Conservation (phyloP, 208 protist species). For the Porcisia hertigi region DNA sequence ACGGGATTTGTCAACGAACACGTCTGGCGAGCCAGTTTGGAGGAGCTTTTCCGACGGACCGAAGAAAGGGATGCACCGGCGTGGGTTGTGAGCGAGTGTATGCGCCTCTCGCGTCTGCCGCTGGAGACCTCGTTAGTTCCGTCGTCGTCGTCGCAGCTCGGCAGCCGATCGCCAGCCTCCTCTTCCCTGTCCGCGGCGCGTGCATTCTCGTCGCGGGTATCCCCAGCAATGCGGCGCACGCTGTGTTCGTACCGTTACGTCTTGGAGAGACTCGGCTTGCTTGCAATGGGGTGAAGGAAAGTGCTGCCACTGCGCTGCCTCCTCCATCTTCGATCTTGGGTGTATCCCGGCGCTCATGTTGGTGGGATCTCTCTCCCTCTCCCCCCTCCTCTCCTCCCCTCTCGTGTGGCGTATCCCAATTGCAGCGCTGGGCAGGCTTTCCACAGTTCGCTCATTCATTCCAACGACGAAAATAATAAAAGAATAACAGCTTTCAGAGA, state of each 20-base stretch:
- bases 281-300: not conserved
- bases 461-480: not conserved
- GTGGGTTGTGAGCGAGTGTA: conserved; percentile 53
- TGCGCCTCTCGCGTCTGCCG: conserved; percentile 40
- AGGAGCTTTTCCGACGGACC: conserved; percentile 30
- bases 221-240: conserved; percentile 18
- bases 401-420: not conserved
- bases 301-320: not conserved
- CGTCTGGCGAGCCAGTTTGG: conserved; percentile 38
- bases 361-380: not conserved
- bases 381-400: no score
- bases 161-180: conserved; percentile 3
- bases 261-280: conserved; percentile 38
- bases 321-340: not conserved
- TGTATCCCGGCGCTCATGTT: not conserved
- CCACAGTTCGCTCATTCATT: not conserved
- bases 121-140: conserved; percentile 8
- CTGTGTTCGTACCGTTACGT: conserved; percentile 64
- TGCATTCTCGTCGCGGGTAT: conserved; percentile 33
- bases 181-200: conserved; percentile 32
- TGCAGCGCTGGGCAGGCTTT: not conserved
- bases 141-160: not conserved
- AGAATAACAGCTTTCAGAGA: no score
- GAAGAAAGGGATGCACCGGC: conserved; percentile 11
- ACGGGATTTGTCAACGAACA: conserved; percentile 45